A percentile compares a stretch with the other conserved stretches of the same genome.
phyloP scores from a whole-genome alignment of 768 basidiomycete genomes.

The Termitomyces sp. region DNA sequence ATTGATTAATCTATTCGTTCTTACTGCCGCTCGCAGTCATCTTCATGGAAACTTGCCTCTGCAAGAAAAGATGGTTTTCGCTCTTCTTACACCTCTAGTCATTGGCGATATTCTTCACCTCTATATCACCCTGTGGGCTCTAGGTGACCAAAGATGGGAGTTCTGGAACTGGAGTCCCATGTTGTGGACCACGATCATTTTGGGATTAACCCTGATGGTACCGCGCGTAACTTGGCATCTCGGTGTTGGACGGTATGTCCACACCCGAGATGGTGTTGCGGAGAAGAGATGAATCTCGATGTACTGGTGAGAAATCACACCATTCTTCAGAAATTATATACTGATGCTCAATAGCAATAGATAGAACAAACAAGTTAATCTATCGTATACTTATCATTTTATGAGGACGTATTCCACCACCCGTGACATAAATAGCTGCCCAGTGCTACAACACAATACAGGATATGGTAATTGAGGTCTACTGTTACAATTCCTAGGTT shows the following conservation, averaged over 20 bases:
- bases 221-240: conserved; percentile 74
- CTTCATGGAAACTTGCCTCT: conserved; percentile 54
- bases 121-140: conserved; percentile 66
- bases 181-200: conserved; percentile 62
- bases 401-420: neutral
- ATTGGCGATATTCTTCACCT: conserved; percentile 68
- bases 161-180: conserved; percentile 62
- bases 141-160: conserved; percentile 69
- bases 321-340: neutral
- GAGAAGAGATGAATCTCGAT: conserved; percentile 13
- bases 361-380: neutral
- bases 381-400: neutral
- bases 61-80: conserved; percentile 68
- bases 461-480: conserved; percentile 8
- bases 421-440: neutral
- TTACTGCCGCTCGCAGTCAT: conserved; percentile 58
- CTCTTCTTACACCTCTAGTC: conserved; percentile 65
- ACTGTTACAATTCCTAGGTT: conserved; percentile 13
- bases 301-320: neutral
- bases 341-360: neutral
- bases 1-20: conserved; percentile 63
- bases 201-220: conserved; percentile 63
- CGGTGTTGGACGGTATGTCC: conserved; percentile 71
- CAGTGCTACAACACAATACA: conserved; percentile 10
- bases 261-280: conserved; percentile 50